Base-by-base conservation (phyloP, 768 basidiomycete species). In the Macrolepiota dolichaula region DNA sequence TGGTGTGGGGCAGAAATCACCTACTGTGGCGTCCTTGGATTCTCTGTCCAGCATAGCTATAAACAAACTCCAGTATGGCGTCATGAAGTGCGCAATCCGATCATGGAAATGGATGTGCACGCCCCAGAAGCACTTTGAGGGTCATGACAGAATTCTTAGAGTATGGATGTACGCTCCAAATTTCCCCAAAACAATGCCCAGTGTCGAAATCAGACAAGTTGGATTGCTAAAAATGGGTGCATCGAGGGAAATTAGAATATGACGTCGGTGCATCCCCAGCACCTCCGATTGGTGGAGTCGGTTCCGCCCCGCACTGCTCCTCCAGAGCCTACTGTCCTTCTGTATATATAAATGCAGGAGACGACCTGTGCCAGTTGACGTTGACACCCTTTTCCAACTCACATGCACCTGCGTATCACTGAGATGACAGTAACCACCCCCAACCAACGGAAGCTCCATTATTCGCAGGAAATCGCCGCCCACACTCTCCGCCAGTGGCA, bases 401-500 rank as follows among this genome's bases (percentile, higher is more conserved):
- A 24, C 44, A 36, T 6, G n/a, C 19, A 24, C 36, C 4, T 52
- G 32, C 66, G 62, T 65, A 63, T 10, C 15, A 55, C 44, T 17
- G 53, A 15, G n/a, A 66, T 62, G 63, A 53, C 62, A 10, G 68
- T 71, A n/a, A 67, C 71, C 38, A 73, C 74, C 17, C 4, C 74
- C 35, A 76, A 79, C 62, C 75, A 79, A 55, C 67, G 73, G 65
- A 77, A 74, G 60, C 68, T 68, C 15, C 65, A 69, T 24, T 81
- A 82, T 57, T 75, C 79, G 2, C 71, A 70, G 25, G 73, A 79
- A 57, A 68, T 82, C 10, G 76, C 75, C 6, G 77, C 69, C 3
- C 69, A 80, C 64, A 82, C 81, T 1, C 68, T 73, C 9, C 73
- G 73, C 55, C 80, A 81, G 61, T 77, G 75, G 72, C 71, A 76